Base-by-base conservation (phyloP, 805 yeast genomes). In the Hanseniaspora singularis region DNA sequence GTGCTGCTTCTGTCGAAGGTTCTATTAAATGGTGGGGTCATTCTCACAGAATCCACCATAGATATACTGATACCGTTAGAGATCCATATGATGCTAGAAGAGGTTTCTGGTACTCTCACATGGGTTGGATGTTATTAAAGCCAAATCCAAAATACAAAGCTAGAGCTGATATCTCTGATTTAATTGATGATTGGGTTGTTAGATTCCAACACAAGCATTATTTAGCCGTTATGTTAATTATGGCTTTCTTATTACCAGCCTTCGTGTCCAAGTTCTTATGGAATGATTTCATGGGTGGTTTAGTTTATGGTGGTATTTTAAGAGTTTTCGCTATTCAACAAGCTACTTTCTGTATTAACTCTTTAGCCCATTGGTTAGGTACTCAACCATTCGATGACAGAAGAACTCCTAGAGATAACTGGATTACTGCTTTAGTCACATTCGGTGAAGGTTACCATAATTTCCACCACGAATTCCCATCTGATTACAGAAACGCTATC, bases 11-110 rank as follows among this genome's bases (percentile, higher is more conserved):
- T 47, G 77, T 82, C 40, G 87, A 82, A 63, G 94, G 94, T 53
- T 81, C 89, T 34, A 77, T 82, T 62, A 82, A 82, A 64, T 82
- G 92, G 92, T 83, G 94, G 94, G 76, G 81, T 40, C 92, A 82
- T 61, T 73, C 81, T 44, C 94, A 83, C 65, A 74, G 94, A 73
- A 72, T 82, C 49, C 94, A 83, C 63, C 94, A 83, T 66, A 73
- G 94, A 68, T 83, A 81, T 65, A 82, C 92, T 4, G 94, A 83
- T 64, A 83, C 92, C 23, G 59, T 63, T 49, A 76, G 89, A 68
- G 94, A 83, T 63, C 94, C 94, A 44, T 83, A 82, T 59, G 92
- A 83, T 60, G 92, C 94, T 16, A 74, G 88, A 67, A 70, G 69
- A 57, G 94, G 94, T 15, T 77, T 82, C 63, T 81, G 88, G 86